Evolutionary conservation across 495 filamentous ascomycete genomes (phyloP), one percentile per base, ranked within the genome.

Genomic region (Trichocladium antarcticum): DNA sequence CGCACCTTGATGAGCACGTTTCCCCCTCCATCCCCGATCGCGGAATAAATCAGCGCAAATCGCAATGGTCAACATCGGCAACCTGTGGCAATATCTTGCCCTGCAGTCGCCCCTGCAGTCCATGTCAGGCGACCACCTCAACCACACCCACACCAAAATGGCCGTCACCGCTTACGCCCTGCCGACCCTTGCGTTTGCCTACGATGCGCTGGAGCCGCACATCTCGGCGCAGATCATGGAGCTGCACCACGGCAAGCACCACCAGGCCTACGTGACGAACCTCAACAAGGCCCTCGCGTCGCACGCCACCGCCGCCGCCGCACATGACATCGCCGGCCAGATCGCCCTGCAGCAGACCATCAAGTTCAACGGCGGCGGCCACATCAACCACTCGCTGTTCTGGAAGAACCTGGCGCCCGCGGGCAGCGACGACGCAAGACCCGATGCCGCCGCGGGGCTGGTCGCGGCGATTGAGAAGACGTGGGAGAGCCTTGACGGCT

Each of bases 181-280:
- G 5, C 68, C 71, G 14, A 37, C 58, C 11, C 58, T 74, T 20
- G 69, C 70, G 15, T 75, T 71, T 40, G 64, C 61, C 29, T 70
- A 73, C 56, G 55, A 72, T 63, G 90, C 88, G 20, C 81, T 97
- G 56, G 90, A 97, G 70, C 90, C 90, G 50, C 69, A 78, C 67
- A 89, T 97, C 71, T 87, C 82, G 45, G 84, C 83, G 62, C 80
- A 90, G 70, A 96, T 97, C 72, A 97, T 97, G 90, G 85, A 94
- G 73, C 71, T 87, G 35, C 83, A 87, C 64, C 79, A 87, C 69
- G 68, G 57, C 58, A 83, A 81, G 60, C 83, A 87, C 63, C 83
- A 87, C 68, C 68, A 81, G 55, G 77, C 83, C 51, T 87, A 87
- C 64, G 77, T 87, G 50, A 83, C 71, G 60, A 81, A 77, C 54